Evolutionary conservation across 2,329 filamentous ascomycete species (phyloP).

Genomic region (Alternaria gansuensis): DNA sequence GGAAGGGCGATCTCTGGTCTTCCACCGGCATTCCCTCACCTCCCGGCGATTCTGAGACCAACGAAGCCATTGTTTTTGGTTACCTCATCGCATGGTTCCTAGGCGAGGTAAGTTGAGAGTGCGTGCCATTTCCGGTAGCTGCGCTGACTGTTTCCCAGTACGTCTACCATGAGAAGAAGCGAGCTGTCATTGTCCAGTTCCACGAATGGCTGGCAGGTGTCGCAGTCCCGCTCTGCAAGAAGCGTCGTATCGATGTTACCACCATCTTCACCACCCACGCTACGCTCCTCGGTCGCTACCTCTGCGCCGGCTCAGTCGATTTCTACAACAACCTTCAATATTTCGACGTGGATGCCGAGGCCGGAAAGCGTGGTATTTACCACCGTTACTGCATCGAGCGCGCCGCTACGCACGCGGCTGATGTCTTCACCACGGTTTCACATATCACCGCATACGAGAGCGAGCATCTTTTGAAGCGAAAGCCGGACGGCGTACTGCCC

Average conservation of each 20-base stretch:
- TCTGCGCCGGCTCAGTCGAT: slow-evolving; percentile 96
- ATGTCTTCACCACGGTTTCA: slow-evolving; percentile 98
- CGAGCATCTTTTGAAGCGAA: slow-evolving; percentile 95
- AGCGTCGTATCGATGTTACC: slow-evolving; percentile 92
- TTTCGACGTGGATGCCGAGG: slow-evolving; percentile 96
- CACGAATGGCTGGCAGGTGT: slow-evolving; percentile 99
- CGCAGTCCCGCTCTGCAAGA: slow-evolving; percentile 88
- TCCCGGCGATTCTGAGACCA: slow-evolving; percentile 90
- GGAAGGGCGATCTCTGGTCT: slow-evolving; percentile 97
- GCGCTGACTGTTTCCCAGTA: slow-evolving; percentile 66
- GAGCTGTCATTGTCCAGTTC: slow-evolving; percentile 95
- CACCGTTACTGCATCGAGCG: slow-evolving; percentile 98
- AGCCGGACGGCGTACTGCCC: slow-evolving; percentile 93
- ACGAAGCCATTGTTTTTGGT: slow-evolving; percentile 96
- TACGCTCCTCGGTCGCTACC: slow-evolving; percentile 91
- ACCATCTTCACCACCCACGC: slow-evolving; percentile 99
- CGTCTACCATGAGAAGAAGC: slow-evolving; percentile 89
- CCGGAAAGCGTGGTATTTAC: slow-evolving; percentile 97
- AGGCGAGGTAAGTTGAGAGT: slow-evolving; percentile 76
- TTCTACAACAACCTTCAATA: slow-evolving; percentile 99
- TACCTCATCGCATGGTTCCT: slow-evolving; percentile 98
- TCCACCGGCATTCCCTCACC: slow-evolving; percentile 93
- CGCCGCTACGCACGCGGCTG: slow-evolving; percentile 86
- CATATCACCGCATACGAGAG: slow-evolving; percentile 99
- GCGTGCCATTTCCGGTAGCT: not conserved